Percentiles rank a stretch among this genome's conserved stretches.
Evolutionary conservation across 1,284 basidiomycete genomes (phyloP).

Genomic region (Heterobasidion parviporum): DNA sequence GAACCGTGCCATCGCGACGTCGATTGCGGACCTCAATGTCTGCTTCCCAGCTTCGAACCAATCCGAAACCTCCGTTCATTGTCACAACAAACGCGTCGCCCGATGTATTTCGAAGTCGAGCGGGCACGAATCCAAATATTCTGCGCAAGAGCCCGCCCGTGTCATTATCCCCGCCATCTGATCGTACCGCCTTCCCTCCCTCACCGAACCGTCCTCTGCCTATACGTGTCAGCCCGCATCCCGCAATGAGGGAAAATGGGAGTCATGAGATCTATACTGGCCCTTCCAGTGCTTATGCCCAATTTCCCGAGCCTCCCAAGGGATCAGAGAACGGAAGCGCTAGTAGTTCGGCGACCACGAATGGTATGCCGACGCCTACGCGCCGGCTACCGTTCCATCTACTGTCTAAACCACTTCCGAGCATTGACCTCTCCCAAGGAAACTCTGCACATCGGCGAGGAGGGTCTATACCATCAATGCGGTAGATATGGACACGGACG

Average conservation of each 20-base stretch:
- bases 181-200: constrained; percentile 10
- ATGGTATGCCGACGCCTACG: constrained; percentile 29
- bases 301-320: constrained; percentile 57
- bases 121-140: constrained; percentile 53
- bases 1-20: constrained; percentile 47
- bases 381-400: constrained; percentile 63
- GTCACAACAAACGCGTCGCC: constrained; percentile 26
- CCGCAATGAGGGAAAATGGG: constrained; percentile 1
- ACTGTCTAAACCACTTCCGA: constrained; percentile 45
- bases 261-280: constrained; percentile 41
- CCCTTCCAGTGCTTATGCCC: constrained; percentile 60
- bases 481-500: constrained; percentile 12
- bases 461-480: constrained; percentile 51
- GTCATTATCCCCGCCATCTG: constrained; percentile 23
- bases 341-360: constrained; percentile 14
- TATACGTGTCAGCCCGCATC: constrained; percentile 15
- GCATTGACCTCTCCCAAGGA: constrained; percentile 32
- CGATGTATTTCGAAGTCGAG: constrained; percentile 45
- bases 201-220: constrained; percentile 14
- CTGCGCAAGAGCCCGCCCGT: constrained; percentile 21
- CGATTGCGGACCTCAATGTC: constrained; percentile 66
- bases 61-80: constrained; percentile 26
- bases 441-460: constrained; percentile 46
- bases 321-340: constrained; percentile 12
- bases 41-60: constrained; percentile 62